These are phyloP conservation scores for Hypoxylon sp. DNA, from an alignment of 2,329 filamentous ascomycete species.

Conservation along the genomic window DNA sequence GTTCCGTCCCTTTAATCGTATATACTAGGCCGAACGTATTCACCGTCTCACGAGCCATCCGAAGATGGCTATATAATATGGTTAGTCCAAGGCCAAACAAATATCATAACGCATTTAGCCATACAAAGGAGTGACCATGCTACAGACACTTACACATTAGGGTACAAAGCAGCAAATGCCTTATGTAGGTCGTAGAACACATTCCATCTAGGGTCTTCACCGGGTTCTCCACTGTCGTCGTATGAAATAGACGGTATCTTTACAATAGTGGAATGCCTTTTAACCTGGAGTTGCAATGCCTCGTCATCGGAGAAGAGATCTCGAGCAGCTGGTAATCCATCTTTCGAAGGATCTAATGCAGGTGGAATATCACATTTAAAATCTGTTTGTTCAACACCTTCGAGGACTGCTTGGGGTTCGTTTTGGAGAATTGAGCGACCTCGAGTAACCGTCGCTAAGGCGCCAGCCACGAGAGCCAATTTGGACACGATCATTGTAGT, in stretches of 20 bases:
- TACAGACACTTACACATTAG: constrained; percentile 59
- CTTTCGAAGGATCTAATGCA: constrained; percentile 49
- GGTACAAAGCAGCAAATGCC: constrained; percentile 65
- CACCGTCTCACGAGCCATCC: constrained; percentile 66
- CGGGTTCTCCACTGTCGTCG: constrained; percentile 69
- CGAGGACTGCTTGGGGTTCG: constrained; percentile 39
- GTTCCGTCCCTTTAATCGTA: constrained; percentile 68
- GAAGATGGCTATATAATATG: constrained; percentile 55
- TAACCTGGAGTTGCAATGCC: constrained; percentile 55
- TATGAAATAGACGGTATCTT: constrained; percentile 69
- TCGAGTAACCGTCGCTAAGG: constrained; percentile 38
- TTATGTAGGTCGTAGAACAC: constrained; percentile 66
- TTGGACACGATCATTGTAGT: constrained; percentile 39
- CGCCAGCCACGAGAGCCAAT: constrained; percentile 43
- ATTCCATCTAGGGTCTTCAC: constrained; percentile 69
- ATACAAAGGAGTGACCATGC: not conserved
- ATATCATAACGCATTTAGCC: not conserved
- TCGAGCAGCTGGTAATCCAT: constrained; percentile 52
- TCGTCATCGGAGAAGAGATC: constrained; percentile 51
- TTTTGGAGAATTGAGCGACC: constrained; percentile 37
- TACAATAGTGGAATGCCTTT: constrained; percentile 62
- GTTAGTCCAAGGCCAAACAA: constrained; percentile 23
- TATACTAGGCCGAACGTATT: constrained; percentile 75
- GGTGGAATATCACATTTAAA: constrained; percentile 54
- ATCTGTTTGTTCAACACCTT: constrained; percentile 20